Base-by-base conservation (phyloP, 2,329 filamentous ascomycete genomes). In the Aureobasidium sp. region DNA sequence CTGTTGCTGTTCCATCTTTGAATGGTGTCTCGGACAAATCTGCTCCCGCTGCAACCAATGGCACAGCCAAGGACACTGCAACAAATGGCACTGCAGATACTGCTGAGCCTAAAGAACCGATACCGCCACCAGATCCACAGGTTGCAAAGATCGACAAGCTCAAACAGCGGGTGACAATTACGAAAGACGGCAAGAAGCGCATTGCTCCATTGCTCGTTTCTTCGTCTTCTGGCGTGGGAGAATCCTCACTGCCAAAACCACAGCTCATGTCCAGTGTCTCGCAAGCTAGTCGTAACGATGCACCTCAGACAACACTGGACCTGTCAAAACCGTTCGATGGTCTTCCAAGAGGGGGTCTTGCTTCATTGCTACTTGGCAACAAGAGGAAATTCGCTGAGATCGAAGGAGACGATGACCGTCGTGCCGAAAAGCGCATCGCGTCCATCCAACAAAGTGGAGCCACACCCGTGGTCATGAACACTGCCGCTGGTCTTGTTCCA, bases 181-280 rank as follows among this genome's bases (percentile, higher is more conserved):
- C 91, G 0, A 97, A 97, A 73, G 93, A 99, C 67, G 94, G 94
- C 34, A 97, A 94, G 77, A 99, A 99, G 77, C 85, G 94, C 61
- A 93, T 99, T 61, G 90, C 91, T 4, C 94, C 94, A 1, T 80
- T 99, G 66, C 81, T 99, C 13, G 90, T 99, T 7, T 80, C 79
- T 2, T 96, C 93, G 0, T 91, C 91, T 0, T 93, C 92, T 9
- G 91, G 90, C 2, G 89, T 88, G 1, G 90, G 90, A 12, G 87
- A 92, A 70, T 95, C 92, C 0, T 96, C 92, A 17, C 78, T 97
- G 13, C 93, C 93, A 1, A 90, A 96, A 70, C 89, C 91, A 26
- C 90, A 95, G 69, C 80, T 97, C 6, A 88, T 97, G 65, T 90
- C 91, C 39, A 85, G 90, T 13, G 86, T 85, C 10, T 68, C 69